Base-by-base conservation (phyloP, 2,329 filamentous ascomycete species). In the Aureobasidium sp. region DNA sequence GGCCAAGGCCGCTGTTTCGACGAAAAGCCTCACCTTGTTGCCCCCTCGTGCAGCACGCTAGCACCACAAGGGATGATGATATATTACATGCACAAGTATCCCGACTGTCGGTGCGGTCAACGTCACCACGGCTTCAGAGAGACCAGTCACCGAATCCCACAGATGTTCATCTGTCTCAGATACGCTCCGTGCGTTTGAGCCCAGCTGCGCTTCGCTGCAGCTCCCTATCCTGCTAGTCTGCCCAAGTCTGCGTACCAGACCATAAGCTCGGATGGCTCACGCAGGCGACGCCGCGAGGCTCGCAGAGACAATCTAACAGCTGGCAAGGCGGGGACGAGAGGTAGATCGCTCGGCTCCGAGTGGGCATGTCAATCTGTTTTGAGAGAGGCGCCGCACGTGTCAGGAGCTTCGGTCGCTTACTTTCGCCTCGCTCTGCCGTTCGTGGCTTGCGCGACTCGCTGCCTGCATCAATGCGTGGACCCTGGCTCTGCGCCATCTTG, bases 21-120 rank as follows among this genome's bases (percentile, higher is more conserved):
- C 42, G 20, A 48, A 34, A 34, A 59, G 55, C 42, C 55, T 48
- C 55, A 39, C 17, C 42, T 59, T 48, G 44, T 49, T 60, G 56
- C 45, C 56, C 44, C 44, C 22, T n/a, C 25, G 20, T 49, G 56
- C 57, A 49, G 36, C 36, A 42, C 57, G 57, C 57, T 60, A 60
- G 36, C 45, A 20, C 25, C 1, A 34, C 20, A 25, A 51, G 29
- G 44, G 25, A 42, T 60, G 44, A 60, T 60, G 57, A 60, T 60
- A 60, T 60, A 49, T 60, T 60, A 42, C 57, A 60, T 60, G 57
- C 42, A 47, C 42, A 37, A n/a, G 34, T 36, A 15, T 36, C 39
- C 57, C 39, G 31, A 20, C 42, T n/a, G 44, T 49, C 57, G 34
- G 45, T 42, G 29, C 48, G 44, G 45, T 20, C 36, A 39, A 60